Evolutionary conservation across 1,284 basidiomycete species (phyloP).

Genomic region (Fomitiporia mediterranea): DNA sequence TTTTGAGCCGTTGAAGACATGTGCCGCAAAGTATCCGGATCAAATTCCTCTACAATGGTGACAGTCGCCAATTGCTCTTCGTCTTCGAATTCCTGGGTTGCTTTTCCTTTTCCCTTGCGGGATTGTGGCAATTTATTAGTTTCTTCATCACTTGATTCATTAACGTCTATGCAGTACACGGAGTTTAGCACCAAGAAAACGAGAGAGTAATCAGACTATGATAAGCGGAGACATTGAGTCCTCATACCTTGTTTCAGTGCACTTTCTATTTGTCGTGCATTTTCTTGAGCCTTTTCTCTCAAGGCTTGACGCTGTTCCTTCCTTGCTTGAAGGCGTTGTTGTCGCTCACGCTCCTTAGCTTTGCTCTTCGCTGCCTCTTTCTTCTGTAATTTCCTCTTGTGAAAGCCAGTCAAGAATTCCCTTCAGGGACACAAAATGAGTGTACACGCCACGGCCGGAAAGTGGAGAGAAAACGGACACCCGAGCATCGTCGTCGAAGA

Average conservation of each 20-base stretch:
- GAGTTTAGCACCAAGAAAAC: background rate
- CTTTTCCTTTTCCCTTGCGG: conserved; percentile 23
- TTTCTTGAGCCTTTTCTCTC: conserved; percentile 63
- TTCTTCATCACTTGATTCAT: conserved; percentile 25
- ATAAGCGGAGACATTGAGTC: conserved; percentile 7
- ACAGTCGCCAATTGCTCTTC: conserved; percentile 78
- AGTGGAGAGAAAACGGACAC: conserved; percentile 41
- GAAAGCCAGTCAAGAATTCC: conserved; percentile 82
- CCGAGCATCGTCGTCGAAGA: conserved; percentile 75
- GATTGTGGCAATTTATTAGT: conserved; percentile 32
- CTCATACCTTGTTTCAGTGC: conserved; percentile 60
- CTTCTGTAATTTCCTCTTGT: conserved; percentile 78
- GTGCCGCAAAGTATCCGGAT: conserved; percentile 55
- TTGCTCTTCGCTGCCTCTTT: conserved; percentile 65
- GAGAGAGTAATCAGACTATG: conserved; percentile 6
- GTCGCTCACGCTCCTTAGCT: conserved; percentile 63
- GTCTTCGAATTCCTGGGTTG: conserved; percentile 50
- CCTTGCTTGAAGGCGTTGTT: conserved; percentile 58
- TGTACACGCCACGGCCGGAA: conserved; percentile 1
- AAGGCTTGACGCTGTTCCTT: conserved; percentile 70
- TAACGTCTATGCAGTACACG: background rate
- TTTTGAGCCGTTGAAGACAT: conserved; percentile 30
- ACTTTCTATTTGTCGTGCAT: conserved; percentile 63
- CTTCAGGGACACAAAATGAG: conserved; percentile 35
- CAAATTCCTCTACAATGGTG: conserved; percentile 78